Evolutionary conservation across 2,329 filamentous ascomycete genomes (phyloP).

Genomic region (Nannizzia gypsea): DNA sequence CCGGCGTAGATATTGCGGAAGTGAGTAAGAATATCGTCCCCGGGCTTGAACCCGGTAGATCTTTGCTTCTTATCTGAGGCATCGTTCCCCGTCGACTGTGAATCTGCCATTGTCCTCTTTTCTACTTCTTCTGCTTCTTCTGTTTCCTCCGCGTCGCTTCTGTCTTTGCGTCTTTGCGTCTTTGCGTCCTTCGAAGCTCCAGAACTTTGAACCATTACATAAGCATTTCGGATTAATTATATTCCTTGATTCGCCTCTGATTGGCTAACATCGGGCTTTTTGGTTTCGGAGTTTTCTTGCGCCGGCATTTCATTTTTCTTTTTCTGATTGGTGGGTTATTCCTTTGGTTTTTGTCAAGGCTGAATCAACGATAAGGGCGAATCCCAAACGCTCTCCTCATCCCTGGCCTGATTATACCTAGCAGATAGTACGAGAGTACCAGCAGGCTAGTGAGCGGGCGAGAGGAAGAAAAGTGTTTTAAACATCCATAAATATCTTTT

Average conservation of each 20-base stretch:
- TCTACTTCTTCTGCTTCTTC: neutral
- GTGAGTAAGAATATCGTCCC: constrained; percentile 36
- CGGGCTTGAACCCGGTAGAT: constrained; percentile 29
- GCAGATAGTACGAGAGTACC: neutral
- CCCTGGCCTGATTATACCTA: neutral
- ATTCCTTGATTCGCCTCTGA: neutral
- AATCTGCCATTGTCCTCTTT: constrained; percentile 23
- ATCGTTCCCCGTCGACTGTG: constrained; percentile 7
- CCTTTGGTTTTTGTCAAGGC: too few relatives aligned
- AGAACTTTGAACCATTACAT: neutral
- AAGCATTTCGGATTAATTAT: neutral
- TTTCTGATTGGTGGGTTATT: neutral
- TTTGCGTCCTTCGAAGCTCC: neutral
- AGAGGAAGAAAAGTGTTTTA: neutral
- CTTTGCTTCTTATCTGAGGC: constrained; percentile 17
- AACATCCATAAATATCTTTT: neutral
- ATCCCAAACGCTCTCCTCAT: neutral
- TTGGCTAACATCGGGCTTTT: neutral
- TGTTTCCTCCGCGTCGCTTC: neutral
- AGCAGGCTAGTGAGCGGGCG: neutral
- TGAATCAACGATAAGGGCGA: too few relatives aligned
- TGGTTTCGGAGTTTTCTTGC: neutral
- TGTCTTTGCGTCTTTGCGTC: neutral
- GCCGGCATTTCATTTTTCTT: neutral
- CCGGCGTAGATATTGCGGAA: constrained; percentile 84